Conservation (phyloP, 139 green algal genomes). For the Chlorella sorokiniana region DNA sequence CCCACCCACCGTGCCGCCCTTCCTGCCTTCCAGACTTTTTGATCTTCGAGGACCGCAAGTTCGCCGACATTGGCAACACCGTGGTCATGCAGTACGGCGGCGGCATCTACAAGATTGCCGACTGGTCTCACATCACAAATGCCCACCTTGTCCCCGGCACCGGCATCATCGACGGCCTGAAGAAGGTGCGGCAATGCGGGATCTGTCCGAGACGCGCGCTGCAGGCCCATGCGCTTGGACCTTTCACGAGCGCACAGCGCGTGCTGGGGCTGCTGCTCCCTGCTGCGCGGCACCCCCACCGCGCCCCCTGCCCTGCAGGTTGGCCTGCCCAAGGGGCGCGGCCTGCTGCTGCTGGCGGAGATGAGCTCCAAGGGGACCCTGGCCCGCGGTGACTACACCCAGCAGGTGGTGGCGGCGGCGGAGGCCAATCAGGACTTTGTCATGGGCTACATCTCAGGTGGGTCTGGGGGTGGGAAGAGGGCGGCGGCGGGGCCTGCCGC, state of each 20-base stretch:
- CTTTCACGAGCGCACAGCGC: not conserved
- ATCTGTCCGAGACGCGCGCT: too few relatives aligned
- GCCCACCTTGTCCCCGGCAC: slow-evolving; percentile 93
- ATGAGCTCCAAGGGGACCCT: slow-evolving; percentile 96
- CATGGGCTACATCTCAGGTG: slow-evolving; percentile 96
- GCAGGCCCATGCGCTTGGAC: too few relatives aligned
- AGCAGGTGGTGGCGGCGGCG: slow-evolving; percentile 80
- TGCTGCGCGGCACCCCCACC: not conserved
- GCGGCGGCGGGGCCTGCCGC: too few relatives aligned
- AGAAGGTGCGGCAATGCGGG: too few relatives aligned
- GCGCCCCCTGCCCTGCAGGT: slow-evolving; percentile 1
- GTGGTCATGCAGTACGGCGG: slow-evolving; percentile 88
- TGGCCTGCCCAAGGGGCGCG: slow-evolving; percentile 52
- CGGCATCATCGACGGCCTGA: slow-evolving; percentile 97
- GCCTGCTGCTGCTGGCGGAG: slow-evolving; percentile 89
- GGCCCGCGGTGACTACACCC: slow-evolving; percentile 88
- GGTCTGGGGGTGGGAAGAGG: too few relatives aligned
- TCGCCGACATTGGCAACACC: slow-evolving; percentile 99
- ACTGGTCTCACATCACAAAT: slow-evolving; percentile 98
- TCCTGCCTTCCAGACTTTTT: slow-evolving; percentile 84
- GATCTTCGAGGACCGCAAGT: slow-evolving; percentile 99
- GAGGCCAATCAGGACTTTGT: slow-evolving; percentile 92
- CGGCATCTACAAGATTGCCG: slow-evolving; percentile 91
- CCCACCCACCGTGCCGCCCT: too few relatives aligned
- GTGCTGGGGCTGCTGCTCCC: not conserved